A percentile compares a stretch with the other conserved stretches of the same genome.
phyloP scores from a whole-genome alignment of 2,329 filamentous ascomycete genomes.

The Ceratocystis diversiconidia region DNA sequence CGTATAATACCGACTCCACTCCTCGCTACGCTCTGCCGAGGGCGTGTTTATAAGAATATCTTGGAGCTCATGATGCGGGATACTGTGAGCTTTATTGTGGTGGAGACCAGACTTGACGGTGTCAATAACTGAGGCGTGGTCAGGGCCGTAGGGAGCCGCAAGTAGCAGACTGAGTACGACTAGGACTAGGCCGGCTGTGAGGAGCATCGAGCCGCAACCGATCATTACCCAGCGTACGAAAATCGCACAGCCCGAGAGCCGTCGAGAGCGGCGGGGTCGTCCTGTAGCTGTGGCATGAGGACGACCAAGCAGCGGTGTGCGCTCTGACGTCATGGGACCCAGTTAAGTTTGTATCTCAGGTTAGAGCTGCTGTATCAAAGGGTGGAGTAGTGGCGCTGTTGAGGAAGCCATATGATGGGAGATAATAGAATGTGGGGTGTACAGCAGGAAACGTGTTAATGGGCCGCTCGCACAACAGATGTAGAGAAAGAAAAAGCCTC shows the following conservation, averaged over 20 bases:
- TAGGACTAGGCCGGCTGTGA: background rate
- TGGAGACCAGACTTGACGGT: conserved; percentile 7
- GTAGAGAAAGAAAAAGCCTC: background rate
- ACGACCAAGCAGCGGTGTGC: background rate
- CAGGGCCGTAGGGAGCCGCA: background rate
- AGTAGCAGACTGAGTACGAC: conserved; percentile 1
- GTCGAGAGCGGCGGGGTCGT: background rate
- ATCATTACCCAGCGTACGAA: conserved; percentile 7
- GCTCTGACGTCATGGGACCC: background rate
- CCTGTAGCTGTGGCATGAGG: background rate
- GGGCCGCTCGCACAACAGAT: background rate
- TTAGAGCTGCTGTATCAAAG: too few relatives aligned
- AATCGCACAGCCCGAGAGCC: background rate
- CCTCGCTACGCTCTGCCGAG: conserved; percentile 40
- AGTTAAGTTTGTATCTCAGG: too few relatives aligned
- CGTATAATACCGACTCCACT: conserved; percentile 70
- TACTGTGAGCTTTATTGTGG: background rate
- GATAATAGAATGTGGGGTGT: too few relatives aligned
- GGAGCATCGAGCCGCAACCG: background rate
- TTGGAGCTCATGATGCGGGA: conserved; percentile 37
- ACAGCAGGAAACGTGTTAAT: too few relatives aligned
- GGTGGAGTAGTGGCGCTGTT: background rate
- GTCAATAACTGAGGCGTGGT: conserved; percentile 1
- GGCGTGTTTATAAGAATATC: conserved; percentile 45
- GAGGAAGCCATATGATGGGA: background rate